Percentiles rank a stretch among this genome's conserved stretches.
Evolutionary conservation across 768 basidiomycete species (phyloP).

Genomic region (Trametes elegans): DNA sequence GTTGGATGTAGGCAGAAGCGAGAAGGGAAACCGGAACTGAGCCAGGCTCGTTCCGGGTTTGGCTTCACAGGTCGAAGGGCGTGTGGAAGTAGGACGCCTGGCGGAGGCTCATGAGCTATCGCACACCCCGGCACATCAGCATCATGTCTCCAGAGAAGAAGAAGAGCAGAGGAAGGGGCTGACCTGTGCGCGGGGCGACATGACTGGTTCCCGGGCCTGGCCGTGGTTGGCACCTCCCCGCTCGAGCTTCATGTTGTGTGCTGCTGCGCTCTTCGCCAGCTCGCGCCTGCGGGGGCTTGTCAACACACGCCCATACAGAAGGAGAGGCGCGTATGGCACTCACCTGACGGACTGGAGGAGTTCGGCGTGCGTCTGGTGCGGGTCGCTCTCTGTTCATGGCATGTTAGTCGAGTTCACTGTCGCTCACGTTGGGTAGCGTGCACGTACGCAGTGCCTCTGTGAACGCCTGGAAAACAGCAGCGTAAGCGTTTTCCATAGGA

Average conservation of each 20-base stretch:
- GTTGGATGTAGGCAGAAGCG: not conserved
- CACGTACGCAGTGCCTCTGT: slow-evolving; percentile 18
- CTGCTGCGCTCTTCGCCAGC: slow-evolving; percentile 14
- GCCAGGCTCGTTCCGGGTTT: not conserved
- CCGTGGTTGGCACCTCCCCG: not conserved
- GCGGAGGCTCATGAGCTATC: slow-evolving; percentile 4
- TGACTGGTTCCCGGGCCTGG: not conserved
- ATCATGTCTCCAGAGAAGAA: not conserved
- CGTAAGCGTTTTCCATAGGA: not conserved
- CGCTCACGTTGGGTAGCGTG: no score
- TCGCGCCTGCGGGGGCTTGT: slow-evolving; percentile 1
- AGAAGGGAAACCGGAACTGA: not conserved
- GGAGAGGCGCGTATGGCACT: not conserved
- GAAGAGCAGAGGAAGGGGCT: not conserved
- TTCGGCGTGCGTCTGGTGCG: slow-evolving; percentile 10
- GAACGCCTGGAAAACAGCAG: slow-evolving; percentile 16
- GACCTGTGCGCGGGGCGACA: slow-evolving; percentile 6
- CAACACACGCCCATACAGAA: no score
- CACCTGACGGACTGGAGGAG: slow-evolving; percentile 15
- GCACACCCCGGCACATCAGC: not conserved
- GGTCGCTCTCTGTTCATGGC: slow-evolving; percentile 2
- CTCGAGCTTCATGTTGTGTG: slow-evolving; percentile 4
- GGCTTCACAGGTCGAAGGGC: not conserved
- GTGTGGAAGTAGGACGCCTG: not conserved
- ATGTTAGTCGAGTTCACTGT: not conserved